Base-by-base conservation (phyloP, 768 basidiomycete genomes). In the Clavulina sp. region DNA sequence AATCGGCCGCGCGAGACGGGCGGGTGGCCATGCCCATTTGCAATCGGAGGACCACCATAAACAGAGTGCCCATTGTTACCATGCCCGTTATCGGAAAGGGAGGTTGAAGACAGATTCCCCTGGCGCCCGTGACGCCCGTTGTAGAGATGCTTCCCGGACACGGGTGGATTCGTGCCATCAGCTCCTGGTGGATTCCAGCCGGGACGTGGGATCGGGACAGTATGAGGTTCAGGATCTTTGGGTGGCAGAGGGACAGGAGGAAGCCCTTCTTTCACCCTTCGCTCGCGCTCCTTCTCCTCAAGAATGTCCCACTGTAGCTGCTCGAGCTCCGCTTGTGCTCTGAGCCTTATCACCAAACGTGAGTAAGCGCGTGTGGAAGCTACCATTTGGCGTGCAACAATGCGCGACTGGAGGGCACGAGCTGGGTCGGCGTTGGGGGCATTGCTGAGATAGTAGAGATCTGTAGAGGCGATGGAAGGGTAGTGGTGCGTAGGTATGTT, bases 401-500 rank as follows among this genome's bases (percentile, higher is more conserved):
- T 53, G 32, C 48, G 49, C 32, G 51, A 28, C 19, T 33, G 18
- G 31, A 51, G 40, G 26, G 50, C 50, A 26, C 36, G 46, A 5
- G 53, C 34, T 16, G 30, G 33, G 19, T 41, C 30, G 26, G 2
- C 24, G 29, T 18, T 54, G 34, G 19, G 49, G 41, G 4, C 48
- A 36, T 23, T 47, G 40, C 13, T 38, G 21, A 68, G 65, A 60
- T 73, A 67, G 23, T 71, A 69, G 43, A 84, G 66, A 56, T 78
- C 77, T 26, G 71, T 62, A 4, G 67, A 68, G 1, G 84, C 74
- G 31, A 76, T 69, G 3, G 75, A 72, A 0, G 77, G 71, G 57
- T 82, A 87, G 55, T 81, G 76, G 56, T 87, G 79, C 3, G 73
- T 71, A 4, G 86, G 85, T 24, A 82, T 74, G 4, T 77, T 78